Conservation (phyloP, 1,284 basidiomycete genomes). For the Trichosporon ovoides region DNA sequence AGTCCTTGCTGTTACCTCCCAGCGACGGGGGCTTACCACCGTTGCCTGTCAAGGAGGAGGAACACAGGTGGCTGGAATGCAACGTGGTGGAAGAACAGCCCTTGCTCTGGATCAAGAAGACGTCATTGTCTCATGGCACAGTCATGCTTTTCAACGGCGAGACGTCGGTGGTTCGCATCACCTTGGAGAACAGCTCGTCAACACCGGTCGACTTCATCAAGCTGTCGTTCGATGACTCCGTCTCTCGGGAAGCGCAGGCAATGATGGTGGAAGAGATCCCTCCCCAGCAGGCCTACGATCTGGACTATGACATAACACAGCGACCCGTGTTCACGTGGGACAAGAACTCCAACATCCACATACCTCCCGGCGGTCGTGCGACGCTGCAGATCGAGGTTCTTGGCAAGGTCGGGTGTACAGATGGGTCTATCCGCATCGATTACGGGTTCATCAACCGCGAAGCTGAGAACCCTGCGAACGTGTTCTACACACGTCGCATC, state of each 20-base stretch:
- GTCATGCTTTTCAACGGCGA: slow-evolving; percentile 93
- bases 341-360: slow-evolving; percentile 47
- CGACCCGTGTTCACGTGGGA: slow-evolving; percentile 78
- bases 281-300: slow-evolving; percentile 82
- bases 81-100: slow-evolving; percentile 78
- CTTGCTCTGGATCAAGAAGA: slow-evolving; percentile 71
- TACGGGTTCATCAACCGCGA: slow-evolving; percentile 65
- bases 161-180: slow-evolving; percentile 65
- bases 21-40: slow-evolving; percentile 6
- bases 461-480: slow-evolving; percentile 22
- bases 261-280: slow-evolving; percentile 67
- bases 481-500: slow-evolving; percentile 75
- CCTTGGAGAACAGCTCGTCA: slow-evolving; percentile 77
- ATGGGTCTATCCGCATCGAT: slow-evolving; percentile 71
- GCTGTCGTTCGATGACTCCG: slow-evolving; percentile 82
- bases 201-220: slow-evolving; percentile 79
- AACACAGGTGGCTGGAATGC: slow-evolving; percentile 39
- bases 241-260: slow-evolving; percentile 67
- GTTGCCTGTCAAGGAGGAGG: neutral
- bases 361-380: slow-evolving; percentile 65
- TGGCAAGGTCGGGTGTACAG: slow-evolving; percentile 81
- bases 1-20: slow-evolving; percentile 1
- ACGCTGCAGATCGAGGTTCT: slow-evolving; percentile 67
- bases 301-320: slow-evolving; percentile 73
- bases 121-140: slow-evolving; percentile 82